phyloP scores from a whole-genome alignment of 176 grass and related monocot genomes.

The Rhynchospora breviuscula region DNA sequence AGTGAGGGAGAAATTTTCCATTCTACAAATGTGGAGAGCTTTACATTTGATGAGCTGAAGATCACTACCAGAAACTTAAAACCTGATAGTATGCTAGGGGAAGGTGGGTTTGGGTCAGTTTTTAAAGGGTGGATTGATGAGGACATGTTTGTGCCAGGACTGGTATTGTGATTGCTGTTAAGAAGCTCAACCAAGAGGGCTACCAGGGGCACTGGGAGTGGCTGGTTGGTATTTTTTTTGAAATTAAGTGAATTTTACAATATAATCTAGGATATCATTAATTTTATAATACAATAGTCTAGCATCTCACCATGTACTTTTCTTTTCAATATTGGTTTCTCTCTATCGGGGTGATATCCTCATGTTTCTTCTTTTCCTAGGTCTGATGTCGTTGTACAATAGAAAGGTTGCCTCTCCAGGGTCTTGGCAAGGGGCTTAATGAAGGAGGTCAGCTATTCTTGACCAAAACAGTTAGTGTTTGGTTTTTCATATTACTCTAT shows the following conservation, averaged over 20 bases:
- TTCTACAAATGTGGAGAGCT: constrained; percentile 45
- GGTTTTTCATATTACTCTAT: too few relatives aligned
- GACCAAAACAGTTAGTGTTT: too few relatives aligned
- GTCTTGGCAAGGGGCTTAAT: too few relatives aligned
- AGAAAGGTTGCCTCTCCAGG: too few relatives aligned
- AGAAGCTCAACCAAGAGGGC: constrained; percentile 83
- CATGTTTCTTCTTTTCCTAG: too few relatives aligned
- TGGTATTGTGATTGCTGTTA: constrained; percentile 73
- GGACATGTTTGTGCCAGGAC: constrained; percentile 45
- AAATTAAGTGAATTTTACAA: background rate
- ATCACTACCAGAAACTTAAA: constrained; percentile 57
- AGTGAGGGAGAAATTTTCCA: constrained; percentile 62
- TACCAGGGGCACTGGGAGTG: constrained; percentile 81
- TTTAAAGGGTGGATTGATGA: constrained; percentile 92
- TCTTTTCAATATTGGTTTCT: too few relatives aligned
- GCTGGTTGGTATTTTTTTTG: constrained; percentile 38
- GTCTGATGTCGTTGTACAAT: too few relatives aligned
- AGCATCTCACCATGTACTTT: background rate
- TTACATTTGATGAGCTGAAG: constrained; percentile 59
- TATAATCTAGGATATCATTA: background rate
- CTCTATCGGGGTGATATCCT: too few relatives aligned
- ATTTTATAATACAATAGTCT: background rate
- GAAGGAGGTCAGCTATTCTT: too few relatives aligned
- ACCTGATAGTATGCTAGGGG: constrained; percentile 67
- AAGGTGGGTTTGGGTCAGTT: constrained; percentile 77